A percentile compares a stretch with the other conserved stretches of the same genome.
These are phyloP conservation scores for Ustulina deusta DNA, from an alignment of 2,329 filamentous ascomycete genomes.

Conservation along the genomic window DNA sequence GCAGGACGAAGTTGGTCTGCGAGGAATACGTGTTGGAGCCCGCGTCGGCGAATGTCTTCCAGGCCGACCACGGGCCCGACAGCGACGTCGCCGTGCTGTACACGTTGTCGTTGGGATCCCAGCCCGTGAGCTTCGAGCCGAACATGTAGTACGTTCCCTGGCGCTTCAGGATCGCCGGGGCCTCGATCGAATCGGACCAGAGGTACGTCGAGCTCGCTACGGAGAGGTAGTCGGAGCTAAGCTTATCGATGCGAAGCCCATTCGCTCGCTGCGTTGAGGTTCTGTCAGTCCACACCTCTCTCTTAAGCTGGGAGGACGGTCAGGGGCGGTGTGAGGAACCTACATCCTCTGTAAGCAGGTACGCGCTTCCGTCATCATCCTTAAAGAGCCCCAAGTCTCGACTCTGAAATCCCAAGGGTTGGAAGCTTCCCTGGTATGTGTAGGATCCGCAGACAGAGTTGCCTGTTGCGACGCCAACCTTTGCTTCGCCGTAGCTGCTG, in stretches of 20 bases:
- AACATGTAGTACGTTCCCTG: conserved; percentile 74
- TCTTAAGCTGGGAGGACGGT: background rate
- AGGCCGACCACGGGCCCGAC: conserved; percentile 70
- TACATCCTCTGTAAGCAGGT: conserved; percentile 45
- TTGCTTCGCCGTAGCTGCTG: conserved; percentile 70
- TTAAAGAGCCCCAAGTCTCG: conserved; percentile 69
- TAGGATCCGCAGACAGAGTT: conserved; percentile 72
- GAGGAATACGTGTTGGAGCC: conserved; percentile 69
- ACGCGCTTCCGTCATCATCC: conserved; percentile 46
- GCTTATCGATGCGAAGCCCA: conserved; percentile 67
- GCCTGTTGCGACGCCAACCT: conserved; percentile 72
- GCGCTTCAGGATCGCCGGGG: conserved; percentile 72
- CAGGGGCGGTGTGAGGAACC: conserved; percentile 17
- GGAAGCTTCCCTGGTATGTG: conserved; percentile 53
- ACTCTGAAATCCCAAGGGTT: conserved; percentile 62
- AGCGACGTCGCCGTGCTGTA: conserved; percentile 70
- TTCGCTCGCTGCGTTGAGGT: conserved; percentile 59
- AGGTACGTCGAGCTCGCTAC: conserved; percentile 62
- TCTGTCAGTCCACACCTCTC: background rate
- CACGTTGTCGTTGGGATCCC: conserved; percentile 73
- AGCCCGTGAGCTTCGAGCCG: conserved; percentile 67
- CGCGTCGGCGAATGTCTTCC: conserved; percentile 68
- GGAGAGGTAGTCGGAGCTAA: conserved; percentile 68
- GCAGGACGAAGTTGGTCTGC: conserved; percentile 71
- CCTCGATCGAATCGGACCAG: conserved; percentile 68